A percentile compares a stretch with the other conserved stretches of the same genome.
Conservation (phyloP, 2,329 filamentous ascomycete genomes). For the Neofusicoccum sp. region DNA sequence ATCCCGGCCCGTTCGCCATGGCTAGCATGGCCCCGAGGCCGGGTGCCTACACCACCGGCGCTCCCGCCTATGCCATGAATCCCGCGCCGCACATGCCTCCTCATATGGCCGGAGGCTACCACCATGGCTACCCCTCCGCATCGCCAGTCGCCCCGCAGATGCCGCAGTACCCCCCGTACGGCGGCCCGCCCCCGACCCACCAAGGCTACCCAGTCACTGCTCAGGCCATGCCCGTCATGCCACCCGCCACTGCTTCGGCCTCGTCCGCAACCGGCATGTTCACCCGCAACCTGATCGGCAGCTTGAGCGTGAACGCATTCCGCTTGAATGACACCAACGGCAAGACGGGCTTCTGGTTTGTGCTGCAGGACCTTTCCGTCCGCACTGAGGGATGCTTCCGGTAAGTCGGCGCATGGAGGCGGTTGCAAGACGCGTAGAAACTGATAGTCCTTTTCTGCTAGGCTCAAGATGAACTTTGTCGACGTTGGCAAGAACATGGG, state of each 20-base stretch:
- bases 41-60: background rate
- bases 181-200: conserved; percentile 13
- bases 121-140: conserved; percentile 2
- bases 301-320: conserved; percentile 83
- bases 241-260: conserved; percentile 26
- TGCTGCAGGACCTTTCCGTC: conserved; percentile 91
- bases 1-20: conserved; percentile 20
- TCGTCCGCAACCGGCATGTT: conserved; percentile 75
- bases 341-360: conserved; percentile 92
- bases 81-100: conserved; percentile 12
- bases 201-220: conserved; percentile 2
- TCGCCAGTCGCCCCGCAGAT: conserved; percentile 17
- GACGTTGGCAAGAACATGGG: conserved; percentile 64
- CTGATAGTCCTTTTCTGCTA: conserved; percentile 26
- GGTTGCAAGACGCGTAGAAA: background rate
- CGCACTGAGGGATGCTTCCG: conserved; percentile 88
- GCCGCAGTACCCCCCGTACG: conserved; percentile 19
- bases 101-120: background rate
- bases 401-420: conserved; percentile 49
- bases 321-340: conserved; percentile 74
- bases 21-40: background rate
- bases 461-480: conserved; percentile 73
- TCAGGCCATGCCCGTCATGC: conserved; percentile 8
- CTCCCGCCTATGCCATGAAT: background rate
- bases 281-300: conserved; percentile 91